Evolutionary conservation across 352 stramenopile species (phyloP), one percentile per base, ranked within the genome.

Genomic region (Pythium plurisporium): DNA sequence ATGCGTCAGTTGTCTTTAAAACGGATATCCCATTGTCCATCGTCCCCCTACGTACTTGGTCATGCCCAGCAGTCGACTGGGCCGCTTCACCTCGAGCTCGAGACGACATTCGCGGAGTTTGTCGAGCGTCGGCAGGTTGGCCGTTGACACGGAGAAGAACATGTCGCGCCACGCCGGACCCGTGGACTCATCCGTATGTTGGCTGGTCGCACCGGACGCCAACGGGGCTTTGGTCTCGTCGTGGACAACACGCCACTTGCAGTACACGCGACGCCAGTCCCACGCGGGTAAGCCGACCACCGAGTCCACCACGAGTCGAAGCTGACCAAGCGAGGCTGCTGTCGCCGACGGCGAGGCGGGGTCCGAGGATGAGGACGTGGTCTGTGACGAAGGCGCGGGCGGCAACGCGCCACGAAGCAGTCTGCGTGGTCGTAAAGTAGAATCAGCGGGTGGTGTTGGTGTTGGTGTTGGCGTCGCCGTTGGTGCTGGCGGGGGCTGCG

Each of bases 71-170:
- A 59, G 48, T 0, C 57, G 57, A 46, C 57, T 64, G 0, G 57
- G 36, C 8, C 57, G 47, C 42, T 48, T 58, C 12, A 59, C 31
- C 1, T 48, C n/a, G 10, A 64, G 25, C 11, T 41, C 15, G 23
- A 64, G 48, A 0, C 26, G 33, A 15, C 58, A 65, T 49, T 55
- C 49, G 49, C 48, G 43, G 2, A 65, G 43, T 49, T 59, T 65
- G 3, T 19, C 43, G 1, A 59, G 5, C 10, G 48, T 47, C 0
- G 25, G n/a, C n/a, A n/a, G n/a, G n/a, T n/a, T 20, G 1, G 59
- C 36, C 19, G 8, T 31, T 7, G 31, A 8, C 15, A 65, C 8
- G 2, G 12, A 5, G 22, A 59, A 65, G 2, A 5, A 1, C 14
- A 20, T 34, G 31, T 42, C 10, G 1, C 10, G 23, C 58, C 58